Base-by-base conservation (phyloP, 495 filamentous ascomycete genomes). In the Tuber magnatum region DNA sequence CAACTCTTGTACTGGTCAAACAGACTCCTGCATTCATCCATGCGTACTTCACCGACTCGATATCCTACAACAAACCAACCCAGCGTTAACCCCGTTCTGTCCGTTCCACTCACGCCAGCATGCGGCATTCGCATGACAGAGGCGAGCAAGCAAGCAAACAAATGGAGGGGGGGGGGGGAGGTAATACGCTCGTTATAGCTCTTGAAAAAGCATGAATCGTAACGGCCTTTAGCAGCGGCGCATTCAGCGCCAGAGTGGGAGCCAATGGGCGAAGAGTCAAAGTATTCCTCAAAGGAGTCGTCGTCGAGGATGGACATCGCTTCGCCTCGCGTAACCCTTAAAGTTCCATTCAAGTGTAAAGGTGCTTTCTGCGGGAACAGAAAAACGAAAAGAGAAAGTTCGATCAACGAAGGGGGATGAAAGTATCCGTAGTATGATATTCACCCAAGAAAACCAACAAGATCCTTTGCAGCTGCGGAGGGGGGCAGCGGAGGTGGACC, bases 231-330 rank as follows among this genome's bases (percentile, higher is more conserved):
- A 56, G 65, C 56, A 32, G 41, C 71, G 16, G 56, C 72, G 72
- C 77, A 79, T 18, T 65, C 28, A 20, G 56, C 56, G 18, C 32
- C 18, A 35, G 28, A 28, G 4, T 18, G 56, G 14, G 72, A 75
- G 28, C 42, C 70, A 1, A 61, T 42, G 7, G 76, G 65, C 16
- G 77, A 79, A 8, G 51, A 43, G 69, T 73, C 76, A 32, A 79
- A 79, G 70, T 79, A 79, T 39, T 73, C 78, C 18, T 79, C 73
- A 40, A 79, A 79, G 24, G 77, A 79, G n/a, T 79, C 77, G 56
- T 79, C 73, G 81, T 83, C 42, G 74, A 85, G 74, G 80, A 80
- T 75, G 79, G 83, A 83, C 82, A 76, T 81, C 71, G 82, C 42
- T 44, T 46, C 7, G 39, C 65, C 69, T 42, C 16, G 56, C 56